phyloP scores from a whole-genome alignment of 306 rosid species.

The Gynostemma pentaphyllum region DNA sequence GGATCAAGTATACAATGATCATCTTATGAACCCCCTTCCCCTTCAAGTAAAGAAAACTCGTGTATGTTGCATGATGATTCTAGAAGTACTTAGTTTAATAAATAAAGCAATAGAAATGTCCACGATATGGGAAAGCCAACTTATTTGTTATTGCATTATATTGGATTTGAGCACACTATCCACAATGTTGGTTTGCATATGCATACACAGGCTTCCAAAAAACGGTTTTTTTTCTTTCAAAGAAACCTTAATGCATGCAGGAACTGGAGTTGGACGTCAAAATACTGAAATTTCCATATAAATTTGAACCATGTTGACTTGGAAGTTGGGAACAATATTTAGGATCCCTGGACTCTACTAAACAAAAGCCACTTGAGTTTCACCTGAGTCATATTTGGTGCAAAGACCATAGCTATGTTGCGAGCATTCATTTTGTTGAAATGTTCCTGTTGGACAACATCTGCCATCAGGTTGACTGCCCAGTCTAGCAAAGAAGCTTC shows the following conservation, averaged over 20 bases:
- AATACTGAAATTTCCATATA: not conserved
- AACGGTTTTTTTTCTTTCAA: no score
- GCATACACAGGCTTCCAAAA: not conserved
- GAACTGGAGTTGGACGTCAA: not conserved
- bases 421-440: slow-evolving; percentile 83
- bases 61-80: not conserved
- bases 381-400: slow-evolving; percentile 97
- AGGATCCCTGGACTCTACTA: not conserved
- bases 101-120: not conserved
- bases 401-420: slow-evolving; percentile 90
- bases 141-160: not conserved
- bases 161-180: not conserved
- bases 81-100: not conserved
- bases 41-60: not conserved
- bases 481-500: slow-evolving; percentile 78
- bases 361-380: not conserved
- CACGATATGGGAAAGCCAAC: not conserved
- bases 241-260: not conserved
- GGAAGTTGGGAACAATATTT: not conserved
- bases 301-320: not conserved
- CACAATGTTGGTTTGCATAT: not conserved
- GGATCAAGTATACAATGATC: not conserved
- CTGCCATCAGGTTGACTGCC: slow-evolving; percentile 92
- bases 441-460: slow-evolving; percentile 68
- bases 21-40: not conserved